Conservation (phyloP, 2,329 filamentous ascomycete genomes). For the Botryotinia globosa region DNA sequence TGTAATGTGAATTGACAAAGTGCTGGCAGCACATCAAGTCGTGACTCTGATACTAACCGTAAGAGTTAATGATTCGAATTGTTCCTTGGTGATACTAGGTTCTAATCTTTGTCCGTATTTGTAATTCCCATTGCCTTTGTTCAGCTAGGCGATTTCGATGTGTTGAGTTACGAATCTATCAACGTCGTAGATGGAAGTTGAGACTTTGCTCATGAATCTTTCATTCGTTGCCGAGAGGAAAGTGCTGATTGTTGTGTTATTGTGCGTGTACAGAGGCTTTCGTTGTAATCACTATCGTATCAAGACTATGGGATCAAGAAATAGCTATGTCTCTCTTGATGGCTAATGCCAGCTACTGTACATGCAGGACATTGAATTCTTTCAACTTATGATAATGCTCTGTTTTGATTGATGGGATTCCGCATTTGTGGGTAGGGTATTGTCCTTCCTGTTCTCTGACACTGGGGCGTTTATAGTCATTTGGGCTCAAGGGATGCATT, state of each 20-base stretch:
- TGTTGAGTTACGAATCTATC: rapidly evolving
- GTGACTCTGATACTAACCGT: neutral
- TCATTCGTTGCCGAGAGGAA: neutral
- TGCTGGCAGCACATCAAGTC: neutral
- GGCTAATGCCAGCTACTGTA: too few species aligned
- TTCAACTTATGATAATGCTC: too few species aligned
- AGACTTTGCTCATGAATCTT: neutral
- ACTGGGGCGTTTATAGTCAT: neutral
- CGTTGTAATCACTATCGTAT: too few species aligned
- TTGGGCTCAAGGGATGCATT: neutral
- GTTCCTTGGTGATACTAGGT: neutral
- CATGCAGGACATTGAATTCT: too few species aligned
- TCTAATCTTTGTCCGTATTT: neutral
- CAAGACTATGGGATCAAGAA: too few species aligned
- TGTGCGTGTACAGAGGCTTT: too few species aligned
- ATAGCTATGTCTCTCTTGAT: too few species aligned
- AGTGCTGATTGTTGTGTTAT: neutral
- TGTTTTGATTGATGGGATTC: neutral
- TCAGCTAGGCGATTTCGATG: neutral
- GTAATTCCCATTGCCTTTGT: neutral
- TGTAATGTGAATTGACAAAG: neutral
- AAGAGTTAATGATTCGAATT: neutral
- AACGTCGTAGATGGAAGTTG: neutral
- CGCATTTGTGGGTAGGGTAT: neutral
- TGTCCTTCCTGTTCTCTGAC: neutral